phyloP scores from a whole-genome alignment of 148 eudicot species.

The Rhododendron henanense region DNA sequence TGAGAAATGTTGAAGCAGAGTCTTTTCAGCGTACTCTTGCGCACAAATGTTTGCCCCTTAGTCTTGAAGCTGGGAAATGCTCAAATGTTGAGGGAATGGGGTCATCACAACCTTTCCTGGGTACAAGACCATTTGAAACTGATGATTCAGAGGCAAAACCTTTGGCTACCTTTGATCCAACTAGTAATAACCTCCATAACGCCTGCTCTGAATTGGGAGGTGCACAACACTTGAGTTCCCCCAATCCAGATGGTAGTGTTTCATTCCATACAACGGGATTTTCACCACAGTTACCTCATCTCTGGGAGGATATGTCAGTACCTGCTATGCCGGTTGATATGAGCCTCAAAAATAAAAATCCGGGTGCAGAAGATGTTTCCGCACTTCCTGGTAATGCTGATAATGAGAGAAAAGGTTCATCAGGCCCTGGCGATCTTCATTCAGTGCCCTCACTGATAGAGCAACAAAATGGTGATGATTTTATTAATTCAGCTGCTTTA shows the following conservation, averaged over 20 bases:
- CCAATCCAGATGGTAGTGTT: slow-evolving; percentile 43
- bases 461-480: slow-evolving; percentile 23
- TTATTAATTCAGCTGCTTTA: slow-evolving; percentile 29
- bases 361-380: slow-evolving; percentile 29
- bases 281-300: slow-evolving; percentile 55
- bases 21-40: slow-evolving; percentile 20
- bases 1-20: slow-evolving; percentile 20
- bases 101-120: slow-evolving; percentile 19
- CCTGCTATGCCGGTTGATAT: slow-evolving; percentile 32
- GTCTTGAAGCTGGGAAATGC: slow-evolving; percentile 22
- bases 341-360: slow-evolving; percentile 22
- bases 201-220: slow-evolving; percentile 34
- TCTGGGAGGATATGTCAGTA: slow-evolving; percentile 53
- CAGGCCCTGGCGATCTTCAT: slow-evolving; percentile 22
- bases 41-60: slow-evolving; percentile 12
- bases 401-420: slow-evolving; percentile 17
- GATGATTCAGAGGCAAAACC: slow-evolving; percentile 25
- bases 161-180: slow-evolving; percentile 6
- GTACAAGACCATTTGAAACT: slow-evolving; percentile 28
- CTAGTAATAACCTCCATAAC: slow-evolving; percentile 21
- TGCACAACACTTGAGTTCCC: slow-evolving; percentile 32
- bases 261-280: slow-evolving; percentile 46
- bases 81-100: slow-evolving; percentile 16
- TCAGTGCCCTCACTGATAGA: slow-evolving; percentile 24
- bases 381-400: slow-evolving; percentile 28